phyloP scores from a whole-genome alignment of 2,329 filamentous ascomycete genomes.

The Paramyrothecium sp. region DNA sequence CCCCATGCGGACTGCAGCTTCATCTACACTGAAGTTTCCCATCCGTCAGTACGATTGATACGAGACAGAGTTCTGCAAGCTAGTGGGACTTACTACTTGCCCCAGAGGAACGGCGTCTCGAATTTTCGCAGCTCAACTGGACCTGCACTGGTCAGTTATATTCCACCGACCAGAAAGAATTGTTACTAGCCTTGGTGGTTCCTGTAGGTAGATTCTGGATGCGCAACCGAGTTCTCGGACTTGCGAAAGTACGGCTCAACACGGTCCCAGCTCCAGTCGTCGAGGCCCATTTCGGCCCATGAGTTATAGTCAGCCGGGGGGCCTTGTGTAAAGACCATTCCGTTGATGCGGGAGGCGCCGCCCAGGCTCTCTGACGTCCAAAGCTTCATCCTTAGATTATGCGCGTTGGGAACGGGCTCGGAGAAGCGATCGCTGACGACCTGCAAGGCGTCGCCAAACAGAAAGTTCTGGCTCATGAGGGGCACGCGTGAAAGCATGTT shows the following conservation, averaged over 20 bases:
- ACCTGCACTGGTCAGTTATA: background rate
- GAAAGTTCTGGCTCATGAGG: constrained; percentile 12
- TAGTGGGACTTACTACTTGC: background rate
- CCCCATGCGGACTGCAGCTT: constrained; percentile 21
- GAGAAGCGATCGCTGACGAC: background rate
- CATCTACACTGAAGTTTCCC: constrained; percentile 15
- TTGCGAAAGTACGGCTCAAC: constrained; percentile 30
- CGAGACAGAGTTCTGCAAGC: background rate
- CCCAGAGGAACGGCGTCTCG: background rate
- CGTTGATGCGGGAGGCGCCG: constrained; percentile 29
- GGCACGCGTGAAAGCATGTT: constrained; percentile 25
- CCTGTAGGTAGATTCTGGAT: background rate
- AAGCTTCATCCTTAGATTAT: background rate
- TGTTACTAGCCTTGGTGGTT: background rate
- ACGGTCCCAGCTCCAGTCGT: constrained; percentile 29
- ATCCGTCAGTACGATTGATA: background rate
- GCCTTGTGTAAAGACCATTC: constrained; percentile 27
- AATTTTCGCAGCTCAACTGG: background rate
- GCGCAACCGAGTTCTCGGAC: constrained; percentile 19
- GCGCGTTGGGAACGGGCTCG: constrained; percentile 10
- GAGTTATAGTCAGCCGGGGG: constrained; percentile 22
- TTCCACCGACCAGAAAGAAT: background rate
- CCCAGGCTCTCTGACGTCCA: constrained; percentile 15
- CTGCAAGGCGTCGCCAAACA: background rate
- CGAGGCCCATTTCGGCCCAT: constrained; percentile 27